These are phyloP conservation scores for Aspergillus sp. DNA, from an alignment of 2,329 filamentous ascomycete genomes.

Conservation along the genomic window DNA sequence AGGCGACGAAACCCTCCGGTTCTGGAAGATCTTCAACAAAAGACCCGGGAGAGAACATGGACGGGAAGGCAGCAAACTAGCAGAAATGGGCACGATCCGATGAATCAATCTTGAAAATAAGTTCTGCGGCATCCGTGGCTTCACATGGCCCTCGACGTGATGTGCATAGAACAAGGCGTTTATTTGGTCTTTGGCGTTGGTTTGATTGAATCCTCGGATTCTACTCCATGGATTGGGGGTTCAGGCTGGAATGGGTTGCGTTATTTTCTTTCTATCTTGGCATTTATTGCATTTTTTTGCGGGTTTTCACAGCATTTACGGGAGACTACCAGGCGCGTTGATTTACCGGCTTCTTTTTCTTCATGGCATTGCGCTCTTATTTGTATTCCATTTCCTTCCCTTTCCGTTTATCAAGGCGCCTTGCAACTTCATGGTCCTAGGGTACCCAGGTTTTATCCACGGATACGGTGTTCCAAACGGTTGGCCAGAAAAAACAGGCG, in stretches of 20 bases:
- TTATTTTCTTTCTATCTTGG: constrained; percentile 17
- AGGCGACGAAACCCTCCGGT: constrained; percentile 89
- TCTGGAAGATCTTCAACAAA: constrained; percentile 93
- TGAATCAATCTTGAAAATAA: constrained; percentile 19
- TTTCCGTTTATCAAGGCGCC: constrained; percentile 1
- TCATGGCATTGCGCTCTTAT: constrained; percentile 1
- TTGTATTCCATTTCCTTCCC: constrained; percentile 6
- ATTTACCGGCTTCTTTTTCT: constrained; percentile 9
- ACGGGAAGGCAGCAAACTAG: constrained; percentile 59
- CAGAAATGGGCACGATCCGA: constrained; percentile 79
- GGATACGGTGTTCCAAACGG: constrained; percentile 22
- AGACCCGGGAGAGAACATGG: constrained; percentile 64
- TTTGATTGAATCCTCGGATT: constrained; percentile 12
- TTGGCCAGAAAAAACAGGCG: constrained; percentile 13
- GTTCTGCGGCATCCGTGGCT: constrained; percentile 7
- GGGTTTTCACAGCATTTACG: constrained; percentile 16
- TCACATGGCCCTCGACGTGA: constrained; percentile 10
- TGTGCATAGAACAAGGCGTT: constrained; percentile 32
- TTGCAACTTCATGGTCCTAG: no score
- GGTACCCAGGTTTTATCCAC: constrained; percentile 5
- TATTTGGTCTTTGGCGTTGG: constrained; percentile 18
- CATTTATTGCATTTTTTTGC: constrained; percentile 25
- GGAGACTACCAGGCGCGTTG: constrained; percentile 12
- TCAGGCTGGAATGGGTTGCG: constrained; percentile 9
- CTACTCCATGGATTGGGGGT: constrained; percentile 17